Base-by-base conservation (phyloP, 768 basidiomycete species). In the Boletus pseudopeckii region DNA sequence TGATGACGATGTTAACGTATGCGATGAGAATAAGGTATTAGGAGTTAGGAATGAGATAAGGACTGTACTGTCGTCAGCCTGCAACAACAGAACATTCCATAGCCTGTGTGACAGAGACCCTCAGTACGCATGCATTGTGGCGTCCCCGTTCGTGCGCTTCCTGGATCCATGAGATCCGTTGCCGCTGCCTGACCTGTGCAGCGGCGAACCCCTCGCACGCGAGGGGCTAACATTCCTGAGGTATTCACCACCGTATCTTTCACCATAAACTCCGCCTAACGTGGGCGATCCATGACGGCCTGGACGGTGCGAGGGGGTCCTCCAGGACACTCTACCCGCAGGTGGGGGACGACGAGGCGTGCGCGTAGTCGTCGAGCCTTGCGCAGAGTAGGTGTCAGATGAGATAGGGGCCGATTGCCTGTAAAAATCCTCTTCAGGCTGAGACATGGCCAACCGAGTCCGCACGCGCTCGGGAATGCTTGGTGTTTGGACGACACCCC, bases 391-490 rank as follows among this genome's bases (percentile, higher is more conserved):
- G 15, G 30, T 6, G 3, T 38, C 20, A 10, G 43, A 5, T 2
- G 17, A 6, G 1, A 36, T 28, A 45, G 32, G 50, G 37, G 44
- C 9, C 6, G 41, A 11, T 7, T 18, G 18, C 24, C 34, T 43
- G 18, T 59, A 22, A 5, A 40, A 37, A 1, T 20, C 30, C 7
- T 52, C 54, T 18, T 50, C 45, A 2, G 57, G 52, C 0, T 48
- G 7, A 13, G 53, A 37, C 26, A 56, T 48, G 14, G 44, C 40
- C 14, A 51, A 30, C 26, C 66, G 48, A 5, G 49, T 57, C 5
- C 39, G 56, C 20, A 50, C 61, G 8, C 57, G 58, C 15, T 61
- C 43, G 0, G 56, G 55, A 17, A 22, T 2, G 8, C 3, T 54
- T 1, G 54, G 69, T 7, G 46, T 20, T 4, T 33, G 51, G n/a